Percentiles rank a stretch among this genome's conserved stretches.
phyloP scores from a whole-genome alignment of 768 basidiomycete genomes.

The Tricholoma hemisulphureum region DNA sequence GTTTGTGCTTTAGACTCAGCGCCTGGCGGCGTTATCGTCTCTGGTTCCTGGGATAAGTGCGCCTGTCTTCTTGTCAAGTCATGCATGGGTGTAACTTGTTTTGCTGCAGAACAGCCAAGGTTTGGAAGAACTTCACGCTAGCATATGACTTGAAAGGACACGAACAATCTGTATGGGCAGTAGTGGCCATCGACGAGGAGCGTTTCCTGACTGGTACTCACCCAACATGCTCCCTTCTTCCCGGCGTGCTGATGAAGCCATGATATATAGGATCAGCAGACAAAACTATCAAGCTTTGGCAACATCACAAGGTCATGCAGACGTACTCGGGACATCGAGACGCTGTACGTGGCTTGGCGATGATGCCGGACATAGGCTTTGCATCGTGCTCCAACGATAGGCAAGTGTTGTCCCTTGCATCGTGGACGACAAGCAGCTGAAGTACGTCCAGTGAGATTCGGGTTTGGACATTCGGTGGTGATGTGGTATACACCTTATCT shows the following conservation, averaged over 20 bases:
- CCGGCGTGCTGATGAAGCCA: neutral
- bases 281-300: conserved; percentile 89
- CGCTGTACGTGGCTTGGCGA: conserved; percentile 82
- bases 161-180: conserved; percentile 92
- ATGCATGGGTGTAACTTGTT: neutral
- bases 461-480: conserved; percentile 86
- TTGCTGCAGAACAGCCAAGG: conserved; percentile 77
- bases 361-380: conserved; percentile 85
- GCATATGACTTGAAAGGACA: conserved; percentile 80
- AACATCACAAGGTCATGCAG: conserved; percentile 66
- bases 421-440: neutral
- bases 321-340: conserved; percentile 88
- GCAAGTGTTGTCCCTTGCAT: conserved; percentile 35
- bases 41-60: conserved; percentile 97
- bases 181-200: conserved; percentile 73
- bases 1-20: conserved; percentile 81
- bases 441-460: conserved; percentile 70
- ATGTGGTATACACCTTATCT: conserved; percentile 71
- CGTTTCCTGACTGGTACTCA: conserved; percentile 78
- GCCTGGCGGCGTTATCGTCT: conserved; percentile 73
- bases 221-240: neutral
- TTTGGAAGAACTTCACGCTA: conserved; percentile 81
- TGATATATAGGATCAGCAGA: conserved; percentile 80
- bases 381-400: conserved; percentile 96
- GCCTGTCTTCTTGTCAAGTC: conserved; percentile 20